Evolutionary conservation across 305 asterid genomes (phyloP).

Genomic region (Fraxinus sp.): DNA sequence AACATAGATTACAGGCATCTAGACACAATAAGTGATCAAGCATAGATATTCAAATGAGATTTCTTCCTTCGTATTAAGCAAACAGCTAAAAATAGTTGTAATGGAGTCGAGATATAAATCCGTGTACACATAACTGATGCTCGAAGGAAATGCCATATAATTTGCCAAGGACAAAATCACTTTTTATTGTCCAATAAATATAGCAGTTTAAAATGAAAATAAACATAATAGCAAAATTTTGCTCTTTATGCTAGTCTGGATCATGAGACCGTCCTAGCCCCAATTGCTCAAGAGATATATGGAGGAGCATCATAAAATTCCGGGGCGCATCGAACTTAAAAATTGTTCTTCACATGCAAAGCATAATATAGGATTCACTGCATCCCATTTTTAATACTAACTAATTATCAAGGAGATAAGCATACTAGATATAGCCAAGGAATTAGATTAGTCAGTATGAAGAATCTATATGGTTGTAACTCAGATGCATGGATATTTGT

Average conservation of each 20-base stretch:
- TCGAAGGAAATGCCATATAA: slow-evolving; percentile 2
- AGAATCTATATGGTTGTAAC: slow-evolving; percentile 8
- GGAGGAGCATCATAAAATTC: not conserved
- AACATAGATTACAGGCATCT: slow-evolving; percentile 14
- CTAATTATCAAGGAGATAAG: slow-evolving; percentile 9
- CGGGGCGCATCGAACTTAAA: slow-evolving; percentile 1
- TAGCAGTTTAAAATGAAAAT: not conserved
- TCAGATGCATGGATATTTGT: not conserved
- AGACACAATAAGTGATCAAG: slow-evolving; percentile 14
- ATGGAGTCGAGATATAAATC: not conserved
- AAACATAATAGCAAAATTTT: not conserved
- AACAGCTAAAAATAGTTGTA: not conserved
- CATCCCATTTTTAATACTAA: not conserved
- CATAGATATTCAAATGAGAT: slow-evolving; percentile 9
- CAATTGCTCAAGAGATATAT: not conserved
- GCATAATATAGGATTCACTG: slow-evolving; percentile 8
- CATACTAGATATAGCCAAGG: not conserved
- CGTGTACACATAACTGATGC: slow-evolving; percentile 1
- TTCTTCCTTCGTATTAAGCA: slow-evolving; percentile 7
- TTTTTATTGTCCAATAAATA: not conserved
- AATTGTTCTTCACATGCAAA: slow-evolving; percentile 10
- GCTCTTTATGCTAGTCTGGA: not conserved
- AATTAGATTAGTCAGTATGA: slow-evolving; percentile 4
- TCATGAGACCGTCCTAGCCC: not conserved
- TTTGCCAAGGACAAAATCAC: not conserved